A percentile compares a stretch with the other conserved stretches of the same genome.
These are phyloP conservation scores for Thermomucor indicae-seudaticae DNA, from an alignment of 371 early-diverging fungal genomes.

Conservation along the genomic window DNA sequence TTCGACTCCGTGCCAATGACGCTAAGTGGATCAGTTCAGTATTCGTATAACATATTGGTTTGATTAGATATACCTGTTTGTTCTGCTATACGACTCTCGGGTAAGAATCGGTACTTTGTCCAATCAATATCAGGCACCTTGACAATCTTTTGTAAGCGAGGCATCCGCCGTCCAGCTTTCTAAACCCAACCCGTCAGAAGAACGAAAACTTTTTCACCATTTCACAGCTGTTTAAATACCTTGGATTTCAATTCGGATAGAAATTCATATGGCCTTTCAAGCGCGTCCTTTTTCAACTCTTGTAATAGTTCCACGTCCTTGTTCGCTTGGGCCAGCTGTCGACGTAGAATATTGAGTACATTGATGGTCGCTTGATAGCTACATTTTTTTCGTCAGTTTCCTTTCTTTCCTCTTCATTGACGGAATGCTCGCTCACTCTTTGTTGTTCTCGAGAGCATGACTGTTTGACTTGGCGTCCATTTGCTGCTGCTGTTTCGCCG, in stretches of 20 bases:
- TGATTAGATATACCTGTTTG: constrained; percentile 20
- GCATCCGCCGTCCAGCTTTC: constrained; percentile 21
- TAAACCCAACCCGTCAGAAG: constrained; percentile 3
- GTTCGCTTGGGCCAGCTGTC: constrained; percentile 42
- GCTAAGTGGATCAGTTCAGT: neutral
- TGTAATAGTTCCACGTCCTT: constrained; percentile 39
- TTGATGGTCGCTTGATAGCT: constrained; percentile 33
- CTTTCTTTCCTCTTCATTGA: neutral
- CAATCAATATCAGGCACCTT: constrained; percentile 37
- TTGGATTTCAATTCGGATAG: constrained; percentile 38
- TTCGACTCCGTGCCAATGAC: neutral
- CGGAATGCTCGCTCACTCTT: constrained; percentile 23
- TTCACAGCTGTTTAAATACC: constrained; percentile 13
- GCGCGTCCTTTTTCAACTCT: constrained; percentile 41
- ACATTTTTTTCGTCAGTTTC: neutral
- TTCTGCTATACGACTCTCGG: constrained; percentile 32
- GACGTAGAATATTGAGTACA: constrained; percentile 30
- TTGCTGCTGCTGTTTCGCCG: no score
- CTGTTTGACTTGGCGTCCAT: no score
- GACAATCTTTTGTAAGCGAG: constrained; percentile 39
- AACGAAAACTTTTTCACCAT: neutral
- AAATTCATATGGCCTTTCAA: constrained; percentile 48
- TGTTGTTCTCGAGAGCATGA: constrained; percentile 15
- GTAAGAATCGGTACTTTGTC: constrained; percentile 35
- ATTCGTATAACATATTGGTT: neutral